phyloP scores from a whole-genome alignment of 129 eudicot genomes.

The Calendula officinalis region DNA sequence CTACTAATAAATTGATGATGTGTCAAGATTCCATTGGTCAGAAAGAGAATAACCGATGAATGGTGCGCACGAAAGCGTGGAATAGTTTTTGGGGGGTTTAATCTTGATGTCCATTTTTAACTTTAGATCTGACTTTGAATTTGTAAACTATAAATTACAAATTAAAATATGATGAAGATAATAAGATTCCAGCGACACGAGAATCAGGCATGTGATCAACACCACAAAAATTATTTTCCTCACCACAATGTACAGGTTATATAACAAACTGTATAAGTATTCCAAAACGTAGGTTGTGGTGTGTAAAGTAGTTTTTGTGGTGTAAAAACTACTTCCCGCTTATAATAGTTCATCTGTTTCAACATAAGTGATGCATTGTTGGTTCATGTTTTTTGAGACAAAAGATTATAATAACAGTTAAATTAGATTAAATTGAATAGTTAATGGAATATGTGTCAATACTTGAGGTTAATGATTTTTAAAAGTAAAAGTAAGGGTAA shows the following conservation, averaged over 20 bases:
- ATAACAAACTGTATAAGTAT: too few relatives aligned
- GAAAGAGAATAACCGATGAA: slow-evolving; percentile 34
- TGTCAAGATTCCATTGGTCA: slow-evolving; percentile 39
- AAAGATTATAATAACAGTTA: too few relatives aligned
- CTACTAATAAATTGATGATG: slow-evolving; percentile 26
- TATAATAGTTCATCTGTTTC: too few relatives aligned
- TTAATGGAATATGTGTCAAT: too few relatives aligned
- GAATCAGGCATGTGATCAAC: not conserved
- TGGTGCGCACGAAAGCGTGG: slow-evolving; percentile 61
- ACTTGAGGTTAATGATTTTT: too few relatives aligned
- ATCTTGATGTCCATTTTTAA: slow-evolving; percentile 29
- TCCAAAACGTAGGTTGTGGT: not conserved
- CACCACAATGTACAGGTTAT: too few relatives aligned
- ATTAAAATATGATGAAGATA: slow-evolving; percentile 3
- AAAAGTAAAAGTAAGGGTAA: too few relatives aligned
- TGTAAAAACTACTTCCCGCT: too few relatives aligned
- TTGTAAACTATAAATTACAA: not conserved
- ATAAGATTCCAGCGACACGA: slow-evolving; percentile 26
- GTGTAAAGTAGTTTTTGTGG: not conserved
- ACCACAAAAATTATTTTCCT: too few relatives aligned
- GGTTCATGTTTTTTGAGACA: too few relatives aligned
- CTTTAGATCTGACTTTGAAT: slow-evolving; percentile 36
- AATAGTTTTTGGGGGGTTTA: slow-evolving; percentile 23
- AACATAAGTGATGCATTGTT: too few relatives aligned
- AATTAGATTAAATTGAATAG: too few relatives aligned